These are phyloP conservation scores for Haplographium delicatum DNA, from an alignment of 495 filamentous ascomycete genomes.

Conservation along the genomic window DNA sequence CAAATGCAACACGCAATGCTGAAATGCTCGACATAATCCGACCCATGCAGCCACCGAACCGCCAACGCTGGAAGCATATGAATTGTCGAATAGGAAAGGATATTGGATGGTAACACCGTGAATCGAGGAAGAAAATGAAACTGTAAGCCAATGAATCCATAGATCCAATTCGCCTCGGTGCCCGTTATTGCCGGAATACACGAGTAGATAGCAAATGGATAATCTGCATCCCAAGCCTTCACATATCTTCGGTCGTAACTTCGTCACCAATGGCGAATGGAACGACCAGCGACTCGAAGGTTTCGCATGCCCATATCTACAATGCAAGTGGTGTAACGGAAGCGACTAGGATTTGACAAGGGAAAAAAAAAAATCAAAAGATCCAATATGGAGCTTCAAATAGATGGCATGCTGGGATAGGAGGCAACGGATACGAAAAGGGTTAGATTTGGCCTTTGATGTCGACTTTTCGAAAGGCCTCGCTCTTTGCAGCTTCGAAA, in stretches of 20 bases:
- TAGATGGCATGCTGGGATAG: constrained; percentile 10
- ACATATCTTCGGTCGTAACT: constrained; percentile 3
- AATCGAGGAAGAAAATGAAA: constrained; percentile 8
- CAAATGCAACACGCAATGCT: too few species aligned
- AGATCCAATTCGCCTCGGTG: constrained; percentile 2
- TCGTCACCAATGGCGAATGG: constrained; percentile 19
- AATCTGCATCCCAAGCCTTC: background rate
- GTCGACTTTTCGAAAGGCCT: constrained; percentile 81
- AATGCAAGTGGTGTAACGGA: constrained; percentile 6
- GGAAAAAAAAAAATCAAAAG: constrained; percentile 23
- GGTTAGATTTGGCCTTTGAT: constrained; percentile 93
- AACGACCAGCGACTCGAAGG: constrained; percentile 15
- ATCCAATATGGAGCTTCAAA: constrained; percentile 17
- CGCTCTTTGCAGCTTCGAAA: constrained; percentile 66
- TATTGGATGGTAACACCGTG: constrained; percentile 6
- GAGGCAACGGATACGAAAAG: constrained; percentile 12
- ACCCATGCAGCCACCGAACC: background rate
- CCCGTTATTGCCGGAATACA: background rate
- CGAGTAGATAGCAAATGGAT: background rate
- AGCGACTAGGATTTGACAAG: constrained; percentile 17
- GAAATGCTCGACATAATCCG: too few species aligned
- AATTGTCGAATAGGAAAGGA: constrained; percentile 11
- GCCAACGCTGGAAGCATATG: constrained; percentile 11
- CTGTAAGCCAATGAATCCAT: background rate
- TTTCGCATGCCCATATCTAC: constrained; percentile 4